Conservation (phyloP, 1,284 basidiomycete species). For the Cryptococcus jaspeensis region DNA sequence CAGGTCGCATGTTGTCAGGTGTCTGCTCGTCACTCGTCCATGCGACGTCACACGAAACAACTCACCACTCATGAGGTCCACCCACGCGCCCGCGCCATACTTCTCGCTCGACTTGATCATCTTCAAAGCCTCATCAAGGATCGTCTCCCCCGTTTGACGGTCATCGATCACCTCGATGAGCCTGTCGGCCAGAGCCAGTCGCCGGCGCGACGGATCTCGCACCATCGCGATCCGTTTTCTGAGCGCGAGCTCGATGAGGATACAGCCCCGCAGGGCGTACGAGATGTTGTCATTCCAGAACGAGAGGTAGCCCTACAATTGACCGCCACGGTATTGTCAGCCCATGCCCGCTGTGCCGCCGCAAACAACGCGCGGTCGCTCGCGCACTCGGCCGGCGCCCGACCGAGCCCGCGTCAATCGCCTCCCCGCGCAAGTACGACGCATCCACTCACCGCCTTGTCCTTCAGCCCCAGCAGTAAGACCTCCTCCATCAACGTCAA, state of each 20-base stretch:
- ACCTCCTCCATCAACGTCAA: slow-evolving; percentile 98
- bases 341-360: neutral
- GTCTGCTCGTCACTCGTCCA: neutral
- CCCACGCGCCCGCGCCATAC: slow-evolving; percentile 87
- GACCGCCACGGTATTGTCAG: neutral
- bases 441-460: slow-evolving; percentile 70
- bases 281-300: slow-evolving; percentile 99
- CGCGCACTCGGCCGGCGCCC: neutral
- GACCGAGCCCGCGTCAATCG: too few relatives aligned
- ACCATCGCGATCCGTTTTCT: slow-evolving; percentile 85
- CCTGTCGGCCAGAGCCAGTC: slow-evolving; percentile 74
- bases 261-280: slow-evolving; percentile 90
- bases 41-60: neutral
- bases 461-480: slow-evolving; percentile 83
- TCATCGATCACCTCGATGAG: slow-evolving; percentile 88
- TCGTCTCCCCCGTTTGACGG: slow-evolving; percentile 87
- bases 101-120: slow-evolving; percentile 82
- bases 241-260: slow-evolving; percentile 88
- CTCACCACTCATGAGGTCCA: slow-evolving; percentile 87
- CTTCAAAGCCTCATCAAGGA: slow-evolving; percentile 89
- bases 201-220: slow-evolving; percentile 73
- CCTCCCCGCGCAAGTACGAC: neutral
- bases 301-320: slow-evolving; percentile 75
- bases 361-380: neutral
- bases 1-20: neutral